A percentile compares a stretch with the other conserved stretches of the same genome.
Conservation (phyloP, 78 protist species). For the Anaeramoeba flamelloides region DNA sequence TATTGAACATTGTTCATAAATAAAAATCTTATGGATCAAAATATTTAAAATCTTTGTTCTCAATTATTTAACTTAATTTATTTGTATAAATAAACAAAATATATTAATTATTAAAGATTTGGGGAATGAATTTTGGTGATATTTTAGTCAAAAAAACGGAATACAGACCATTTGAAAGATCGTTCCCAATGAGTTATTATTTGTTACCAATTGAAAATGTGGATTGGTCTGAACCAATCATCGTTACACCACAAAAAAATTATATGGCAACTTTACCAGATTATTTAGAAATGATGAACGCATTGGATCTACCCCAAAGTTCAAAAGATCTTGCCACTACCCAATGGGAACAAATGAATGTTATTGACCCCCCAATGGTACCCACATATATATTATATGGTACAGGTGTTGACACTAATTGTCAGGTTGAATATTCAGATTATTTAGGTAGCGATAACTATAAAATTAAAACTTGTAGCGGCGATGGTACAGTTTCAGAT, state of each 20-base stretch:
- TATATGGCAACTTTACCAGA: not conserved
- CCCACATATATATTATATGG: not conserved
- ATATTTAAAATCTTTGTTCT: too few species aligned
- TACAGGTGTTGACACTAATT: not conserved
- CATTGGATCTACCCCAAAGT: not conserved
- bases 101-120: not conserved
- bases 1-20: too few species aligned
- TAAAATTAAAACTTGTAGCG: not conserved
- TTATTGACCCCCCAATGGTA: not conserved
- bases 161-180: not conserved
- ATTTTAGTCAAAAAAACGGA: not conserved
- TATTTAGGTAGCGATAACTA: not conserved
- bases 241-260: not conserved
- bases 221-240: not conserved
- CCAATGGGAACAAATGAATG: not conserved
- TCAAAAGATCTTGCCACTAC: not conserved
- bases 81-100: too few species aligned
- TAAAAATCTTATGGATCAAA: too few species aligned
- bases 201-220: not conserved
- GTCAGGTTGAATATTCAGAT: not conserved
- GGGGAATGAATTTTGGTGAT: not conserved
- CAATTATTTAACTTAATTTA: too few species aligned
- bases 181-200: not conserved
- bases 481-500: not conserved
- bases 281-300: not conserved